Conservation (phyloP, 768 basidiomycete species). For the Polyporus arcularius region DNA sequence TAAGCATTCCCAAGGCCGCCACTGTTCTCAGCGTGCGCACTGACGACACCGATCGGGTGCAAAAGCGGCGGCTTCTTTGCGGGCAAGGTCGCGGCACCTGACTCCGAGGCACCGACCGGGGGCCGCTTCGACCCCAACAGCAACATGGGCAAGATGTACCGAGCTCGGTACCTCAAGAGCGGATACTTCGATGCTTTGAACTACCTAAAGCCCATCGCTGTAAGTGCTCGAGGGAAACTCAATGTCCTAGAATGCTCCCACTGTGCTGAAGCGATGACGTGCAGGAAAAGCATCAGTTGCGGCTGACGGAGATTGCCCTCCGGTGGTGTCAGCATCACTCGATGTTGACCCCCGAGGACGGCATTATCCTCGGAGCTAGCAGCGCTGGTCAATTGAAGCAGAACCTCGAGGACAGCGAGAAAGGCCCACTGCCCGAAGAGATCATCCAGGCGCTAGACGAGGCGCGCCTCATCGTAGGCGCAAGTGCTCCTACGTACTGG, state of each 20-base stretch:
- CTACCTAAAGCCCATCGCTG: constrained; percentile 41
- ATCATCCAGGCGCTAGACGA: constrained; percentile 53
- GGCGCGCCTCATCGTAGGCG: constrained; percentile 42
- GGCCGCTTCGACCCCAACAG: constrained; percentile 44
- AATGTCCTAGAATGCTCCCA: too few species aligned
- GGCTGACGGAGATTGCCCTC: constrained; percentile 55
- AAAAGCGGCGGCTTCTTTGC: constrained; percentile 57
- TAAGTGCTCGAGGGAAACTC: constrained; percentile 23
- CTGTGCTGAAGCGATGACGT: neutral
- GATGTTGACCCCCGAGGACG: constrained; percentile 42
- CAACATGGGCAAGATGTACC: constrained; percentile 45
- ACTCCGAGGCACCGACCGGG: constrained; percentile 34
- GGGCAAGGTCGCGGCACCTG: constrained; percentile 45
- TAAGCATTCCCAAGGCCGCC: constrained; percentile 20
- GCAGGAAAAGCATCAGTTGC: constrained; percentile 47
- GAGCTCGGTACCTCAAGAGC: constrained; percentile 44
- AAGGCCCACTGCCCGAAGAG: constrained; percentile 55
- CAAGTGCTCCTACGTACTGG: constrained; percentile 27
- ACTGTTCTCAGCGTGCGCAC: neutral
- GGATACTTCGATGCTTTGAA: constrained; percentile 47
- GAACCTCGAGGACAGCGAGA: constrained; percentile 48
- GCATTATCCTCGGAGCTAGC: constrained; percentile 51
- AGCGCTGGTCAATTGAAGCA: constrained; percentile 45
- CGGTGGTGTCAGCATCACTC: constrained; percentile 67
- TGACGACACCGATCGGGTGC: neutral